Base-by-base conservation (phyloP, 306 rosid species). In the Clitoria ternatea region DNA sequence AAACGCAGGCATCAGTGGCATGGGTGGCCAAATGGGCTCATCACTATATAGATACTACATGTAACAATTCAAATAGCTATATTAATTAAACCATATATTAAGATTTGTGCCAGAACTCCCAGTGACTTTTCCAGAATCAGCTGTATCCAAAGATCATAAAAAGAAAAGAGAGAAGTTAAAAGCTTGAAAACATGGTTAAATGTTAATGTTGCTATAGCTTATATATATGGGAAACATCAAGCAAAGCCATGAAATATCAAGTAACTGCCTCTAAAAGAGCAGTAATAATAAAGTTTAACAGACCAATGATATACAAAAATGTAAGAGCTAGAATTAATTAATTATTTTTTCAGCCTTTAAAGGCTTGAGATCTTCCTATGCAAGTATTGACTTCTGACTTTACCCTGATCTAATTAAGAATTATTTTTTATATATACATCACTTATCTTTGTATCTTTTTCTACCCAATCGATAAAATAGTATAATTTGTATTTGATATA, bases 131-230 rank as follows among this genome's bases (percentile, higher is more conserved):
- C 63, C 60, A 66, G 4, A 2, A 47, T 76, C 81, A 81, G 42
- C 85, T 81, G 82, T 74, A 78, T 65, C 47, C 68, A 77, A 63
- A 70, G 18, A 26, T 24, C n/a, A n/a, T 29, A 23, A 4, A 35
- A 48, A 8, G 13, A 27, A 45, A 63, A 61, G 23, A 1, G 27
- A 17, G 7, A 32, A 15, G 48, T 71, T 20, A 71, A 5, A 9
- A n/a, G 12, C 53, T 42, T 42, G 12, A 10, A 14, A 39, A 63
- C 39, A 53, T 18, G 10, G 26, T 60, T 42, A 35, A n/a, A n/a
- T n/a, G 30, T 8, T 2, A 62, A 36, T 73, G 43, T 49, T 36
- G 30, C 15, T 20, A n/a, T n/a, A n/a, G n/a, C n/a, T n/a, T n/a
- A n/a, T n/a, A n/a, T n/a, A n/a, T n/a, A n/a, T n/a, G n/a, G n/a